Base-by-base conservation (phyloP, 129 eudicot species). In the Helichrysum umbraculigerum region DNA sequence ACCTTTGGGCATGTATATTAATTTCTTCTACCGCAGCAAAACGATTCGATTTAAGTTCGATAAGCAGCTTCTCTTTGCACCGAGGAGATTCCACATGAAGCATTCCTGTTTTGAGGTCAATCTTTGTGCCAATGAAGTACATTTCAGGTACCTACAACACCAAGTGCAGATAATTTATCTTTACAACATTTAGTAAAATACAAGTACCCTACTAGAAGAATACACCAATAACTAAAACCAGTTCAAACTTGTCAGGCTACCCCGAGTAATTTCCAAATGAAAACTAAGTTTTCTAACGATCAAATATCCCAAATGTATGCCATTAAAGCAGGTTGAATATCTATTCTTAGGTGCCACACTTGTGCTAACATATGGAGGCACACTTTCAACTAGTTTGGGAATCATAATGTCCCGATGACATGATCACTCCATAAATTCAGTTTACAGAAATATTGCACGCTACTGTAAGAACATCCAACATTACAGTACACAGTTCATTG, bases 101-200 rank as follows among this genome's bases (percentile, higher is more conserved):
- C 62, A 81, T 68, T 71, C 93, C 96, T 66, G 76, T 68, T 73
- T 87, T 76, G 70, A 91, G 97, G 86, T 94, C 92, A 70, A 94
- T 84, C 81, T 82, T 78, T 66, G 98, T 86, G 35, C 81, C 76
- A 69, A 94, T 89, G 64, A 80, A 78, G 81, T 86, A 75, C 96
- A 94, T 85, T 72, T 94, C 96, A 35, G 96, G 96, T 77, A 87
- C 98, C 98, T 94, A 73, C 71, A 78, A 32, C 68, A 57, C 74
- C 62, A 62, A 73, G 47, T 65, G 25, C 37, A 77, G 59, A 76
- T 25, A 7, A 71, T 32, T 75, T 20, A 76, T 28, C 47, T 10
- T 57, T 29, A 16, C 16, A 11, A 15, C 51, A 44, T 44, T 44
- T 44, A 8, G 16, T 44, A 2, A 41, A 41, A 44, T 44, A 44